Base-by-base conservation (phyloP, 2,329 filamentous ascomycete genomes). In the Fusarium vanettenii region DNA sequence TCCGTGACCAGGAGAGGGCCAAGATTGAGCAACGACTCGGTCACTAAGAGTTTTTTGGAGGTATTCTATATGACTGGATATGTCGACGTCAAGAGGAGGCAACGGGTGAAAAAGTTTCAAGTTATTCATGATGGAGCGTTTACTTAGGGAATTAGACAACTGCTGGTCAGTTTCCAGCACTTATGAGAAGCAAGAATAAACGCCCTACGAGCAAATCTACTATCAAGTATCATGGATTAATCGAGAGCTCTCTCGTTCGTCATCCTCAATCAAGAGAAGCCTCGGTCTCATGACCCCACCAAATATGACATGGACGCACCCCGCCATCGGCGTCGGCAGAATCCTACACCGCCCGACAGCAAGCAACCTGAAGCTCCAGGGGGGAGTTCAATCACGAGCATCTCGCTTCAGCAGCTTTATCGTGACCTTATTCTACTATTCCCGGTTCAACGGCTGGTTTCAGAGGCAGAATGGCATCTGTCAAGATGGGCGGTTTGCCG, bases 11-110 rank as follows among this genome's bases (percentile, higher is more conserved):
- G 65, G 94, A 97, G 86, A 92, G 88, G 85, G 81, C 84, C 76
- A 95, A 93, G 88, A 92, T 94, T 73, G 95, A 98, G 88, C 84
- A 86, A 78, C 89, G 93, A 67, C 85, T 97, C 74, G 88, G 84
- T 16, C 73, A 80, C 64, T 82, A 73, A 75, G 33, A 18, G 25
- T 25, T 16, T 39, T 27, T 27, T 37, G 9, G 27, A 35, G 10
- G 25, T 50, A 37, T 57, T 52, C 6, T 56, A 52, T 11, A 50
- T 29, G 35, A 31, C 50, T 52, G 25, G 59, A 62, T 56, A 62
- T 56, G 69, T 35, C 50, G 60, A 62, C 20, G 52, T 50, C 16
- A 59, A 25, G 39, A 39, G 27, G 59, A 66, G 31, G 41, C 65
- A 55, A 31, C 50, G 59, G 31, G 25, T 25, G 57, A 57, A 55